Base-by-base conservation (phyloP, 1,284 basidiomycete species). In the Malassezia vespertilionis region DNA sequence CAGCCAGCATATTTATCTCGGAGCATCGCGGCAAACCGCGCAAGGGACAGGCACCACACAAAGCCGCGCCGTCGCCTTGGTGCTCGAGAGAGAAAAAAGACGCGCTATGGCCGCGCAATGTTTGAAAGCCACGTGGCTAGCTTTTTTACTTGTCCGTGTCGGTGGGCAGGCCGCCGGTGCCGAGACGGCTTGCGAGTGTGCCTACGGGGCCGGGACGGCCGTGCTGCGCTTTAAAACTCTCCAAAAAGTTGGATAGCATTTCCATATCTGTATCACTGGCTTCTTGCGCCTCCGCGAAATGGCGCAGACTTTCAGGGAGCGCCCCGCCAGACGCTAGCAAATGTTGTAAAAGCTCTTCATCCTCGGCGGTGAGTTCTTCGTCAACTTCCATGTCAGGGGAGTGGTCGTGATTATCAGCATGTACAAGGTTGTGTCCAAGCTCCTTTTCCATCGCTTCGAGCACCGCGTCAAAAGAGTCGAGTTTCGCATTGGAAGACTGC, bases 111-210 rank as follows among this genome's bases (percentile, higher is more conserved):
- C 28, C 20, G 20, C 28, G 14, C 22, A 28, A 39, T 14, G 33
- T 5, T n/a, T 31, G 30, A 41, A n/a, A 23, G 17, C 34, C 41
- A 44, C 41, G 41, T 44, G 41, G 41, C 41, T 33, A 8, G 10
- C 15, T n/a, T 18, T 39, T 33, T 18, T 23, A n/a, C 6, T n/a
- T 12, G 6, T 34, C 61, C 59, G 59, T 52, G 22, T 44, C 48
- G 37, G 39, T 37, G 6, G 62, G 35, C 57, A 67, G 14, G 64
- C 64, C 6, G 63, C 65, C 12, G 59, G 71, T 49, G 56, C 61
- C 44, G 61, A 71, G 43, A 71, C 72, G 47, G 62, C 73, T 44
- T 62, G 70, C 43, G 56, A 67, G 40, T 68, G 60, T 41, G 67
- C 71, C 24, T 61, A 71, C 53, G 39, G 71, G 58, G 5, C 48